Evolutionary conservation across 148 eudicot genomes (phyloP), one percentile per base, ranked within the genome.

Genomic region (Gaultheria prostrata): DNA sequence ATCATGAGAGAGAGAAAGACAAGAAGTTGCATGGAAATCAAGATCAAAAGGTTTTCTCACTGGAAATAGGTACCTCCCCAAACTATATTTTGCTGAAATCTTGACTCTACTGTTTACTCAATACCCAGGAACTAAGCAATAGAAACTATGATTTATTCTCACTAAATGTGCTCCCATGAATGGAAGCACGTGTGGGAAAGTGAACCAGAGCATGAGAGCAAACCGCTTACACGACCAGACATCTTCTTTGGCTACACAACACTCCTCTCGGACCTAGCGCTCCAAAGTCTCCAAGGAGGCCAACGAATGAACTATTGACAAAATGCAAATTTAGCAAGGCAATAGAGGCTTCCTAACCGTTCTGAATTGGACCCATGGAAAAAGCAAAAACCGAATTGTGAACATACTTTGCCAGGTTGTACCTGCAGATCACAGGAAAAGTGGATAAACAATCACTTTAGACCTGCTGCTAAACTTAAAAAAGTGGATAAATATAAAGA

Each of bases 341-440:
- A 67, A 20, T 48, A 80, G 33, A 70, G 53, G 57, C 15, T 14
- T 53, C n/a, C n/a, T n/a, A n/a, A 94, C 93, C 98, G 89, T 81
- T 84, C 87, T 76, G 82, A 84, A 35, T 80, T 85, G 57, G 87
- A 83, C 78, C 85, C 88, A 50, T 76, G 80, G 76, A 72, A 87
- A 28, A 83, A 10, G 74, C 98, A 95, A 82, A 95, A 84, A 57
- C 91, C 92, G 46, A 87, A 26, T 77, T 89, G 91, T 79, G 95
- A 82, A 87, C 98, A 95, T 80, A 93, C 88, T 88, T 82, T 82
- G 43, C 78, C 85, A 26, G 98, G 95, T 67, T 63, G 63, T 33
- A 93, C 91, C 98, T 95, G 90, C 89, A 92, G 63, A 67, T 35
- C 79, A 83, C 1, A 24, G 4, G 8, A 54, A 15, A n/a, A 50